phyloP scores from a whole-genome alignment of 495 filamentous ascomycete genomes.

The Aspergillus avenaceus region DNA sequence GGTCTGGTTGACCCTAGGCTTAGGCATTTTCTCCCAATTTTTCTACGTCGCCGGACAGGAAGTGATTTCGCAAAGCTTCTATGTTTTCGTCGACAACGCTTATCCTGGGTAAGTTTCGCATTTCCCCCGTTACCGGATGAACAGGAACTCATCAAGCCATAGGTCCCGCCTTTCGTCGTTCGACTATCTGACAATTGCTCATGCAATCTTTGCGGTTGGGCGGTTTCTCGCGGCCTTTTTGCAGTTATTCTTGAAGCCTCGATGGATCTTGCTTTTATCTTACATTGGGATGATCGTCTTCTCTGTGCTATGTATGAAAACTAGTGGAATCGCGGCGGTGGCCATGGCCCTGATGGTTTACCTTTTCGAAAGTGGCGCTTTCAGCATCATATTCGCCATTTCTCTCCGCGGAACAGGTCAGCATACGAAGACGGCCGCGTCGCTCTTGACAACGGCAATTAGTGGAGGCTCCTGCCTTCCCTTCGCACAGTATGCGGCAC shows the following conservation, averaged over 20 bases:
- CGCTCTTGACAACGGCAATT: slow-evolving; percentile 51
- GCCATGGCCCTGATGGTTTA: slow-evolving; percentile 52
- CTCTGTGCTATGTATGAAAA: slow-evolving; percentile 51
- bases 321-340: slow-evolving; percentile 41
- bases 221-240: slow-evolving; percentile 57
- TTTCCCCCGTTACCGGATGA: slow-evolving; percentile 22
- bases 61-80: slow-evolving; percentile 44
- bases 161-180: slow-evolving; percentile 29
- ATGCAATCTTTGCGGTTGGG: slow-evolving; percentile 57
- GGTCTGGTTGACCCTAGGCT: slow-evolving; percentile 52
- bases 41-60: slow-evolving; percentile 68
- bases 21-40: slow-evolving; percentile 58
- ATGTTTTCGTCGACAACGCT: slow-evolving; percentile 33
- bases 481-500: slow-evolving; percentile 47
- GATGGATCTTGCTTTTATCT: slow-evolving; percentile 55
- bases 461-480: slow-evolving; percentile 55
- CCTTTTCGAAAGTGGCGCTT: slow-evolving; percentile 59
- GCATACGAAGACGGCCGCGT: slow-evolving; percentile 56
- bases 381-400: slow-evolving; percentile 60
- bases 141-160: neutral
- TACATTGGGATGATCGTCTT: slow-evolving; percentile 54
- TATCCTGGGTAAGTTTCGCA: slow-evolving; percentile 26
- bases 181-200: slow-evolving; percentile 50
- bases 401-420: slow-evolving; percentile 56
- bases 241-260: slow-evolving; percentile 55